phyloP scores from a whole-genome alignment of 148 eudicot species.

The Silene latifolia region DNA sequence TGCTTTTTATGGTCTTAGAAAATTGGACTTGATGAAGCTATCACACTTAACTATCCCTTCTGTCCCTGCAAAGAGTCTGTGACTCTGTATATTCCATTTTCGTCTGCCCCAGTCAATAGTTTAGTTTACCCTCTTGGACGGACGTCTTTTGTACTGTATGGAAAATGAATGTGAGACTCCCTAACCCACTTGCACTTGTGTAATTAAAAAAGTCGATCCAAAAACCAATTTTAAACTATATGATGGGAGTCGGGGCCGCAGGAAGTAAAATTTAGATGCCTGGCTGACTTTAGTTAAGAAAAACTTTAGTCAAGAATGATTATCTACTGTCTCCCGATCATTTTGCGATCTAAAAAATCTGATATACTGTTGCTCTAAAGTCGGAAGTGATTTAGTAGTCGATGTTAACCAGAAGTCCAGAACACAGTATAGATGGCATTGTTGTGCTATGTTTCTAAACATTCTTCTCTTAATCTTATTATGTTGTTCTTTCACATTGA shows the following conservation, averaged over 20 bases:
- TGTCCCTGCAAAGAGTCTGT: too few species aligned
- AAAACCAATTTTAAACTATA: too few species aligned
- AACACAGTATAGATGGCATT: background rate
- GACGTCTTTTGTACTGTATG: too few species aligned
- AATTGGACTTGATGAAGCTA: background rate
- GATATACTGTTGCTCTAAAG: background rate
- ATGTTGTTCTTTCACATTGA: slow-evolving; percentile 20
- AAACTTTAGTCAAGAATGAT: background rate
- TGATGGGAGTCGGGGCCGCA: too few species aligned
- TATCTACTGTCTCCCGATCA: background rate
- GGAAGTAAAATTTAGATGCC: background rate
- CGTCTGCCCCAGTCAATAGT: too few species aligned
- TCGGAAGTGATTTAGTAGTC: background rate
- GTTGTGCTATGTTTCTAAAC: background rate
- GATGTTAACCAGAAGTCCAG: background rate
- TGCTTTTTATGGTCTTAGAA: background rate
- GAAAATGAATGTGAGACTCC: too few species aligned
- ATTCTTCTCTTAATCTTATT: background rate
- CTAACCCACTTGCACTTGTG: too few species aligned
- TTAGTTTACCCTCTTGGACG: too few species aligned
- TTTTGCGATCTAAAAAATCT: slow-evolving; percentile 1
- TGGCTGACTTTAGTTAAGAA: background rate
- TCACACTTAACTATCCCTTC: background rate
- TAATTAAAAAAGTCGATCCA: too few species aligned
- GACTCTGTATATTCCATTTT: too few species aligned